These are phyloP conservation scores for Acanthamoeba castellanii DNA, from an alignment of 208 protist species.

Conservation along the genomic window DNA sequence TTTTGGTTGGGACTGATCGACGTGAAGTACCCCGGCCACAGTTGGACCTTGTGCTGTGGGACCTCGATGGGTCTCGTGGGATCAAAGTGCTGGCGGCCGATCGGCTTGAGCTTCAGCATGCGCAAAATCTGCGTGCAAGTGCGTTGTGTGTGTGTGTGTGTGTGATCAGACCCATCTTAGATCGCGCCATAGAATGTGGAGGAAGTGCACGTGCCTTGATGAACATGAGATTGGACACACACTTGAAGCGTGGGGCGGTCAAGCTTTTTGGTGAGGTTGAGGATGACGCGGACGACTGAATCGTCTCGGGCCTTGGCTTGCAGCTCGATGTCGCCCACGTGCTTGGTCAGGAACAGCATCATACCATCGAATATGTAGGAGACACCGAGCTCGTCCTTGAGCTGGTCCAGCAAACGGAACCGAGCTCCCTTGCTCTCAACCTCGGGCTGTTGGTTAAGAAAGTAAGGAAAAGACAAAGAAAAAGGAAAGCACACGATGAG, in stretches of 20 bases:
- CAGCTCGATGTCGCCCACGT: neutral
- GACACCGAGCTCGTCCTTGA: neutral
- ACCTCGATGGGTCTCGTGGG: neutral
- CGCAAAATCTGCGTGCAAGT: slow-evolving; percentile 39
- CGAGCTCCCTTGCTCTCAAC: slow-evolving; percentile 13
- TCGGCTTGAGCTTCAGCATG: slow-evolving; percentile 32
- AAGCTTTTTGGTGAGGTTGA: neutral
- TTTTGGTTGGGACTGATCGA: slow-evolving; percentile 42
- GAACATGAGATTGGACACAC: slow-evolving; percentile 76
- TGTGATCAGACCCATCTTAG: neutral
- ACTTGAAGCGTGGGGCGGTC: slow-evolving; percentile 10
- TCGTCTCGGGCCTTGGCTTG: neutral
- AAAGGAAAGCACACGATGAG: no score
- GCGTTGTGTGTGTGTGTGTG: neutral
- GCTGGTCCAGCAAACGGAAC: neutral
- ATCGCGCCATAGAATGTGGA: neutral
- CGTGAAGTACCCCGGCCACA: slow-evolving; percentile 77
- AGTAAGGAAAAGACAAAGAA: neutral
- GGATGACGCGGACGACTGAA: neutral
- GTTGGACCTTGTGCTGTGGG: slow-evolving; percentile 56
- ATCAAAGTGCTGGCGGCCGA: slow-evolving; percentile 77
- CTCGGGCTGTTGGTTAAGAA: neutral
- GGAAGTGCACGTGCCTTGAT: slow-evolving; percentile 53
- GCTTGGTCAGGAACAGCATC: slow-evolving; percentile 39
- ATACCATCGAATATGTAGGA: slow-evolving; percentile 53